phyloP scores from a whole-genome alignment of 78 protist genomes.

The Emiliania huxleyi region DNA sequence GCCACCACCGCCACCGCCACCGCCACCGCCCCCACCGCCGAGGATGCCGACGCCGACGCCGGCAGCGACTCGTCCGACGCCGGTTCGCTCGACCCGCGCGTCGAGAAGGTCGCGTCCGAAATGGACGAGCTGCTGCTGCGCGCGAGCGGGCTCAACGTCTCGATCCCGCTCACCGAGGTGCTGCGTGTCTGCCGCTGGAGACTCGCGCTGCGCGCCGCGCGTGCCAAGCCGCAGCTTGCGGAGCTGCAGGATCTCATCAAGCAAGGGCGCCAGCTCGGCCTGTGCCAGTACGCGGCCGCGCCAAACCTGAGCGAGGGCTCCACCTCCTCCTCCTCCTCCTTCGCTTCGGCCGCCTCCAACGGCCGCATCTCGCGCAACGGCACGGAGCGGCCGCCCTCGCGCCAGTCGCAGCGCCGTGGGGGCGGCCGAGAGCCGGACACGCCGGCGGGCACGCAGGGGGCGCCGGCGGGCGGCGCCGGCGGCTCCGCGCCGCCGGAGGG shows the following conservation, averaged over 20 bases:
- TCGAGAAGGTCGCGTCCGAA: neutral
- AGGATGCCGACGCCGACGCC: neutral
- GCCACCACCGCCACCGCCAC: neutral
- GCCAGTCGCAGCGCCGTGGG: too few relatives aligned
- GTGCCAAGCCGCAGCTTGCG: neutral
- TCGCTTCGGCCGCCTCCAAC: too few relatives aligned
- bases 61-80: neutral
- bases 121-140: neutral
- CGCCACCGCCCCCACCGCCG: neutral
- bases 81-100: neutral
- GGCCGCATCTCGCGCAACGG: too few relatives aligned
- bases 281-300: too few relatives aligned
- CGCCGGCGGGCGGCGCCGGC: too few relatives aligned
- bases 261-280: neutral
- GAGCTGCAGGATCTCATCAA: neutral
- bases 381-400: too few relatives aligned
- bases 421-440: too few relatives aligned
- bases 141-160: neutral
- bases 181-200: neutral
- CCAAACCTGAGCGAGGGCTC: too few relatives aligned
- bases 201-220: neutral
- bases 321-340: too few relatives aligned
- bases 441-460: too few relatives aligned
- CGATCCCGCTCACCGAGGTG: neutral
- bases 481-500: too few relatives aligned